These are phyloP conservation scores for Ganoderma lingzhi DNA, from an alignment of 1,284 basidiomycete genomes.

Conservation along the genomic window DNA sequence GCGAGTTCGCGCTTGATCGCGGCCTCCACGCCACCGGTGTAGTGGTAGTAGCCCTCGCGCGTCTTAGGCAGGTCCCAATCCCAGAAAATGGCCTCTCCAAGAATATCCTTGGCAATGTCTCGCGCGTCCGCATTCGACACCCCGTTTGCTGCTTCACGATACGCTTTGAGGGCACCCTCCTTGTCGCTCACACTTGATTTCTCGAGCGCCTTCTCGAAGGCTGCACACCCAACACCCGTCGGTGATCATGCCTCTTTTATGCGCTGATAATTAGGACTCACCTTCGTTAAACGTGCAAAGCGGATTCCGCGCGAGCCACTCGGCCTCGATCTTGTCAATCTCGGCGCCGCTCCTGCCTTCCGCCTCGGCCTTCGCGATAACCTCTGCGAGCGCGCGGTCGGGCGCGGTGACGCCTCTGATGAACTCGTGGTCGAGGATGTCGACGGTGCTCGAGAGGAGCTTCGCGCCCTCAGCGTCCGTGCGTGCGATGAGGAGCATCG, in stretches of 20 bases:
- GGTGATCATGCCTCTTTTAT: background rate
- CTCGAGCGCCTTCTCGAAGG: conserved; percentile 67
- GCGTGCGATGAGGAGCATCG: conserved; percentile 90
- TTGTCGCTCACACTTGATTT: conserved; percentile 58
- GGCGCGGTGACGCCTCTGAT: conserved; percentile 75
- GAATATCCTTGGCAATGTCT: conserved; percentile 74
- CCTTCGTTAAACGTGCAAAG: conserved; percentile 89
- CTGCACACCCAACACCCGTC: conserved; percentile 44
- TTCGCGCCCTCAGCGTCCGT: conserved; percentile 94
- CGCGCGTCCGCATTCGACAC: conserved; percentile 83
- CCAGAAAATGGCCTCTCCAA: conserved; percentile 81
- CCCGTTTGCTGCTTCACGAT: conserved; percentile 65
- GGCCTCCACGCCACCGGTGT: conserved; percentile 83
- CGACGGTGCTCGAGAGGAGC: conserved; percentile 86
- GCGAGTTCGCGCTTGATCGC: conserved; percentile 85
- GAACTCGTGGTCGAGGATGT: conserved; percentile 79
- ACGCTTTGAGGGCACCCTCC: conserved; percentile 63
- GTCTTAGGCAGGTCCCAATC: conserved; percentile 93
- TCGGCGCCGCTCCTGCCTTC: conserved; percentile 74
- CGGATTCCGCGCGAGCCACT: conserved; percentile 79
- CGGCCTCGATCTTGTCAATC: conserved; percentile 79
- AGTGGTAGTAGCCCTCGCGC: conserved; percentile 93
- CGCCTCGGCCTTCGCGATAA: conserved; percentile 78
- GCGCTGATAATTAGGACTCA: conserved; percentile 39
- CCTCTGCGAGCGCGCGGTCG: conserved; percentile 73